Conservation (phyloP, 345 rosid genomes). For the Eutrema heterophyllum region DNA sequence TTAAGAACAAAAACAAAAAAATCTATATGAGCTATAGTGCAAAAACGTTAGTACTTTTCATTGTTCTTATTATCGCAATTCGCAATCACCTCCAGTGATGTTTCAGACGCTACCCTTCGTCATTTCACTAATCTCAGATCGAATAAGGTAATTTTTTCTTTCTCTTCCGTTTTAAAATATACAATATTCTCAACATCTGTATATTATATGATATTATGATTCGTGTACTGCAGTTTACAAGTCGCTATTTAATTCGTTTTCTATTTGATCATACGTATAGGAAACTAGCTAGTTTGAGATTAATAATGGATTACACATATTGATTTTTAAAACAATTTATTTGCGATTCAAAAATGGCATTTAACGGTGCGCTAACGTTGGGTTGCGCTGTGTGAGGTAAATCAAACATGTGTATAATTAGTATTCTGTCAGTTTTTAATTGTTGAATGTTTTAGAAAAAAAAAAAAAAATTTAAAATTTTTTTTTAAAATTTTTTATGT, state of each 20-base stretch:
- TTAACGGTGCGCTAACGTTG: no score
- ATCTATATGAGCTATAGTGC: constrained; percentile 16
- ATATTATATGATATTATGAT: background rate
- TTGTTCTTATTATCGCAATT: constrained; percentile 19
- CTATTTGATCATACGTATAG: background rate
- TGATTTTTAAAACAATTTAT: background rate
- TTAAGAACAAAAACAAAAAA: background rate
- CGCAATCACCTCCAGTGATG: constrained; percentile 14
- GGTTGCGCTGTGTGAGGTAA: background rate
- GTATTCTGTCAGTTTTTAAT: no score
- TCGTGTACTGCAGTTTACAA: background rate
- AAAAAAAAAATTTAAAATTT: no score
- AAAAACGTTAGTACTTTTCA: background rate
- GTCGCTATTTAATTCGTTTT: background rate
- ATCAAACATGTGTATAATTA: background rate
- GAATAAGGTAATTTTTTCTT: background rate
- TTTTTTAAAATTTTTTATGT: no score
- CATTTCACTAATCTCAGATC: background rate
- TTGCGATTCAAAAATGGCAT: background rate
- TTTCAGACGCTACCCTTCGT: constrained; percentile 22
- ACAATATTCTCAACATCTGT: background rate
- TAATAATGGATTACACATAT: background rate
- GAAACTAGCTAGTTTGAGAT: background rate
- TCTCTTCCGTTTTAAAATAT: background rate
- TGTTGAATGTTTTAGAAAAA: no score